Conservation (phyloP, 2,329 filamentous ascomycete species). For the Diaporthe sp. region DNA sequence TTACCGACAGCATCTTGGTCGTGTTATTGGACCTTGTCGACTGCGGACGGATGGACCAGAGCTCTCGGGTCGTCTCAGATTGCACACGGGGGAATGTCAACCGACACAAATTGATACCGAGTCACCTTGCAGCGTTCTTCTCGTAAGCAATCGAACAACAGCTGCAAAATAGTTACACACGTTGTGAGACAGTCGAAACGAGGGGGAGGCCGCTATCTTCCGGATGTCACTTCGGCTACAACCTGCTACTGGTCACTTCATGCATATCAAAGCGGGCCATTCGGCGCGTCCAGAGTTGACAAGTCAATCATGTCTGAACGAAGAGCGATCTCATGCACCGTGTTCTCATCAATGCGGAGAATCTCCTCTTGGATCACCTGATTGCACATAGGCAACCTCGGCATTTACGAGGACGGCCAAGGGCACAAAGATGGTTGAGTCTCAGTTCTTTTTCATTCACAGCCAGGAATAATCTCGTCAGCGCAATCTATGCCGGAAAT, state of each 20-base stretch:
- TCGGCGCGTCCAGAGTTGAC: not conserved
- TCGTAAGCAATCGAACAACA: not conserved
- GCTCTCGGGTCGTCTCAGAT: not conserved
- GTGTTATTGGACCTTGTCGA: not conserved
- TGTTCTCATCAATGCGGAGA: slow-evolving; percentile 17
- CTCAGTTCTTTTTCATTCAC: not conserved
- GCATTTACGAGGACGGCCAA: not conserved
- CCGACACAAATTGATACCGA: not conserved
- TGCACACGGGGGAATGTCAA: not conserved
- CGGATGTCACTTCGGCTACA: slow-evolving; percentile 13
- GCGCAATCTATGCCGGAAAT: too few relatives aligned
- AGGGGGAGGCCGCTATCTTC: not conserved
- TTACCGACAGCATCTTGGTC: not conserved
- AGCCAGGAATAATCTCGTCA: too few relatives aligned
- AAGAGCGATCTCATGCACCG: slow-evolving; percentile 4
- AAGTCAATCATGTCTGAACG: slow-evolving; percentile 1
- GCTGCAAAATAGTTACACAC: not conserved
- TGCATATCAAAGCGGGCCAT: not conserved
- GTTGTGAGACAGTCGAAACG: not conserved
- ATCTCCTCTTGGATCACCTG: slow-evolving; percentile 12
- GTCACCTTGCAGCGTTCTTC: not conserved
- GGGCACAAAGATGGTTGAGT: too few relatives aligned
- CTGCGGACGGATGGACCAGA: not conserved
- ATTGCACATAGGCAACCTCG: not conserved
- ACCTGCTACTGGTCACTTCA: not conserved